A percentile compares a stretch with the other conserved stretches of the same genome.
These are phyloP conservation scores for Exophiala sp. DNA, from an alignment of 2,329 filamentous ascomycete genomes.

Conservation along the genomic window DNA sequence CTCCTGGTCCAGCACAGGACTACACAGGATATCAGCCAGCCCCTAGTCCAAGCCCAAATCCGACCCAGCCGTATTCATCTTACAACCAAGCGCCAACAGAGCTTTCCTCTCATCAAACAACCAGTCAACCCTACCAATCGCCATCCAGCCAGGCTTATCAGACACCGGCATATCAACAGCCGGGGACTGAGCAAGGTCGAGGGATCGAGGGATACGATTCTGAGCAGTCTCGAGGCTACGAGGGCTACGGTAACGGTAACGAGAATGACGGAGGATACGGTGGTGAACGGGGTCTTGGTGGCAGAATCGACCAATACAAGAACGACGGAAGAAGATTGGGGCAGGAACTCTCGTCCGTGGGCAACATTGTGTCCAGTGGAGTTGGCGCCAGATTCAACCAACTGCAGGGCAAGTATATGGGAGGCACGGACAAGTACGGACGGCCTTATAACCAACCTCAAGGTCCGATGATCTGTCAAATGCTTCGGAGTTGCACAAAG, in stretches of 20 bases:
- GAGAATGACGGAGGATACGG: slow-evolving; percentile 31
- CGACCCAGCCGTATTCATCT: slow-evolving; percentile 13
- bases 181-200: slow-evolving; percentile 15
- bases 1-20: slow-evolving; percentile 1
- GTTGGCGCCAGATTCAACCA: slow-evolving; percentile 43
- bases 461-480: slow-evolving; percentile 32
- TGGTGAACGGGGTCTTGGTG: slow-evolving; percentile 33
- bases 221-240: slow-evolving; percentile 32
- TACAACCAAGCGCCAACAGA: slow-evolving; percentile 19
- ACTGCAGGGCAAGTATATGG: slow-evolving; percentile 31
- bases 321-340: slow-evolving; percentile 30
- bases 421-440: slow-evolving; percentile 20
- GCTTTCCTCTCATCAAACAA: slow-evolving; percentile 14
- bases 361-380: slow-evolving; percentile 38
- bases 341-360: slow-evolving; percentile 38
- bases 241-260: slow-evolving; percentile 33
- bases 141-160: slow-evolving; percentile 21
- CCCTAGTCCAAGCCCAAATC: background rate
- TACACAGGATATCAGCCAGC: slow-evolving; percentile 14
- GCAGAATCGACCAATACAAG: slow-evolving; percentile 33
- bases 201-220: slow-evolving; percentile 21
- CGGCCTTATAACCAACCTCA: slow-evolving; percentile 20
- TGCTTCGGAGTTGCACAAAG: slow-evolving; percentile 46
- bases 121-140: slow-evolving; percentile 22
- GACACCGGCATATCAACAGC: slow-evolving; percentile 18